Evolutionary conservation across 495 filamentous ascomycete species (phyloP).

Genomic region (Immersiella caudata): DNA sequence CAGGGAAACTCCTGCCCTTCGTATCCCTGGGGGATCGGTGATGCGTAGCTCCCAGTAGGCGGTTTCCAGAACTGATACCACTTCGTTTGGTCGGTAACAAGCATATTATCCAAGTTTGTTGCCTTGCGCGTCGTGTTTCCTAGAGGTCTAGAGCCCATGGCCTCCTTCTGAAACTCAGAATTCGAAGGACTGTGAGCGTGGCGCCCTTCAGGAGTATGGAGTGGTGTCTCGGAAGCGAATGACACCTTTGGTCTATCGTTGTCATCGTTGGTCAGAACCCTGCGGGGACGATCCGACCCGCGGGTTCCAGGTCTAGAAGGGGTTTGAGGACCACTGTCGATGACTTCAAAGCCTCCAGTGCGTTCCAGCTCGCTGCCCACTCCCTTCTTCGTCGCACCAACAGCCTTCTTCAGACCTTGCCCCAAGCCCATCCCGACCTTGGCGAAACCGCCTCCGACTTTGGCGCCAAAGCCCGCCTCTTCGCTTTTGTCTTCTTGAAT

Average conservation of each 20-base stretch:
- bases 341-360: conserved; percentile 57
- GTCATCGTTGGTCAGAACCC: conserved; percentile 22
- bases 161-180: conserved; percentile 34
- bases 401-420: conserved; percentile 44
- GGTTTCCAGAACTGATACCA: conserved; percentile 62
- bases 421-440: conserved; percentile 43
- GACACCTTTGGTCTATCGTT: conserved; percentile 36
- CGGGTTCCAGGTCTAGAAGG: conserved; percentile 30
- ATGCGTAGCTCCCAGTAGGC: conserved; percentile 55
- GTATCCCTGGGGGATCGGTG: conserved; percentile 53
- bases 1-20: conserved; percentile 46
- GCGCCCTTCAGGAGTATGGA: conserved; percentile 26
- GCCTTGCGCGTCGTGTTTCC: conserved; percentile 51
- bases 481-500: conserved; percentile 37
- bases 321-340: conserved; percentile 27
- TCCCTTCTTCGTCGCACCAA: conserved; percentile 46
- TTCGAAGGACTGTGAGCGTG: conserved; percentile 45
- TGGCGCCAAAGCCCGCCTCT: conserved; percentile 26
- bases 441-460: conserved; percentile 35
- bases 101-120: conserved; percentile 48
- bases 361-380: conserved; percentile 60
- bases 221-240: conserved; percentile 36
- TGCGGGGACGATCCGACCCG: conserved; percentile 34
- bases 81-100: conserved; percentile 42
- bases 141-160: conserved; percentile 26